Conservation (phyloP, 2,329 filamentous ascomycete genomes). For the Colletotrichum sp. region DNA sequence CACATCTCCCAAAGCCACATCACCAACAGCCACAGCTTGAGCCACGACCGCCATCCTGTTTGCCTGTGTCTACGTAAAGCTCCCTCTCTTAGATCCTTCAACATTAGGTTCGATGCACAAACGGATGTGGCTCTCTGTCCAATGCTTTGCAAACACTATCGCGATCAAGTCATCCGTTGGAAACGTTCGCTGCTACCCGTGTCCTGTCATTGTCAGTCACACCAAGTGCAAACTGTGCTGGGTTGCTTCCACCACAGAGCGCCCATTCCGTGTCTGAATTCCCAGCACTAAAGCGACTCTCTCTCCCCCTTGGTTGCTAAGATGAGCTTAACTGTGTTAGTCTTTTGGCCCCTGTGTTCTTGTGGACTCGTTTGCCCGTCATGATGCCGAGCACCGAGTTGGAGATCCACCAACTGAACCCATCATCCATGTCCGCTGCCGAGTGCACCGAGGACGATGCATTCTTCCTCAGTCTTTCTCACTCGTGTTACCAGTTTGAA, state of each 20-base stretch:
- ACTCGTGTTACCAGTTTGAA: not conserved
- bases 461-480: not conserved
- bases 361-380: not conserved
- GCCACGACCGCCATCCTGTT: not conserved
- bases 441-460: not conserved
- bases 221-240: not conserved
- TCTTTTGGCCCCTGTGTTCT: not conserved
- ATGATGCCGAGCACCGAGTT: not conserved
- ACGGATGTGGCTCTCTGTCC: no score
- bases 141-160: not conserved
- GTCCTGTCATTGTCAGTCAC: not conserved
- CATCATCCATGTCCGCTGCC: not conserved
- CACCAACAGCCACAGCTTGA: not conserved
- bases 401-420: not conserved
- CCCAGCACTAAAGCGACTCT: not conserved
- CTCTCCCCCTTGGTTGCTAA: rapidly evolving
- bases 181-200: not conserved
- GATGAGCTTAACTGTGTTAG: not conserved
- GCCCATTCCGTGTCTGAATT: not conserved
- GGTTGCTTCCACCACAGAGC: not conserved
- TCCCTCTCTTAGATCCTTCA: no score
- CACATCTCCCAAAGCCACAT: not conserved
- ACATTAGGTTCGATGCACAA: no score
- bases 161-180: not conserved
- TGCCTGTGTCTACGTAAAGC: no score